Evolutionary conservation across 495 filamentous ascomycete genomes (phyloP), one percentile per base, ranked within the genome.

Genomic region (Penicillium verhagenii): DNA sequence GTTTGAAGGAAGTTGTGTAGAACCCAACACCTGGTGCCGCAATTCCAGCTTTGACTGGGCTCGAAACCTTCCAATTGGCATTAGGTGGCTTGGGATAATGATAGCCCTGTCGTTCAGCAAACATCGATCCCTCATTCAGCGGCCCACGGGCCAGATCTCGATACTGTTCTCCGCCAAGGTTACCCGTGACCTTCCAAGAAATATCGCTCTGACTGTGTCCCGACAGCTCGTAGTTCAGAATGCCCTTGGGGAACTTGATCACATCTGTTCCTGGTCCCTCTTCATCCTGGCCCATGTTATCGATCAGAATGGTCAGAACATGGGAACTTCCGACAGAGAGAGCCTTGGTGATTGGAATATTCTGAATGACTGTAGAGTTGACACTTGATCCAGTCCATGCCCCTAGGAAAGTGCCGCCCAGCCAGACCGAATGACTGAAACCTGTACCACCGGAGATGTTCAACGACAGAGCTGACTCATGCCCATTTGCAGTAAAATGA

Each of bases 71-170:
- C 74, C 79, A 86, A 6, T 57, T 53, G 4, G 58, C 29, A n/a
- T 45, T 72, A 10, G 83, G 82, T 26, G 83, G 74, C 10, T 66
- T 65, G 0, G 86, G 87, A 11, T 83, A 75, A 55, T 87, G 83
- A 56, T 68, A 87, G 1, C 86, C 87, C 58, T 85, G 79, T 14
- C 87, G 70, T 58, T 90, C 87, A 6, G 79, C 77, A 42, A 70
- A 87, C 26, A 87, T 56, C 1, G 79, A 83, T 25, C 86, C 86
- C 69, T 91, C 88, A 56, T 91, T 92, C 29, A 89, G 55, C 6
- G 86, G 88, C 8, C 47, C 47, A 18, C 47, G 29, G 18, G 8
- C 35, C 20, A 37, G 10, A 50, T 50, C 33, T 2, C 10, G 47
- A 50, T 50, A 50, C 21, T 37, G n/a, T 31, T 50, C 47, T n/a